phyloP scores from a whole-genome alignment of 495 filamentous ascomycete species.

The Thermochaetoides thermophila region DNA sequence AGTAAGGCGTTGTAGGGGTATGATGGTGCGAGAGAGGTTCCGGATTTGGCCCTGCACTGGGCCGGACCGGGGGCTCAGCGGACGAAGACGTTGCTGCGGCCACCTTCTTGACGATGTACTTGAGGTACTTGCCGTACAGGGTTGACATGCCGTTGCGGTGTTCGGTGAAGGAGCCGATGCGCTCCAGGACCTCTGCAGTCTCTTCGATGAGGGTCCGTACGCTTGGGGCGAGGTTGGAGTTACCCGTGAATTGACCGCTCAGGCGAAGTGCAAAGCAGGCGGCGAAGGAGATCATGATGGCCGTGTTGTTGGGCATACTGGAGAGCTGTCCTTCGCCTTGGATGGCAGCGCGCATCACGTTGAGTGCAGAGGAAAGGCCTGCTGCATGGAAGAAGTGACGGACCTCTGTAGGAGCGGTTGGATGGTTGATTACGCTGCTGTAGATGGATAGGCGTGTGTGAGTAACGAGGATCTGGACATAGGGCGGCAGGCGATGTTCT shows the following conservation, averaged over 20 bases:
- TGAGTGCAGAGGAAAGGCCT: slow-evolving; percentile 51
- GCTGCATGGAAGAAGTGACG: slow-evolving; percentile 57
- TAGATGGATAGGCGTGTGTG: slow-evolving; percentile 61
- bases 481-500: slow-evolving; percentile 51
- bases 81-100: slow-evolving; percentile 8
- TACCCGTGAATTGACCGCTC: slow-evolving; percentile 39
- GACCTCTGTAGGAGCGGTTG: slow-evolving; percentile 52
- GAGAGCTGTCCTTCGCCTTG: slow-evolving; percentile 54
- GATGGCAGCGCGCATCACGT: slow-evolving; percentile 58
- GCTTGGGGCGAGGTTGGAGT: slow-evolving; percentile 50
- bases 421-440: slow-evolving; percentile 58
- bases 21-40: slow-evolving; percentile 3
- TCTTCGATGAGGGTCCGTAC: slow-evolving; percentile 54
- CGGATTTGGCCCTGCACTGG: slow-evolving; percentile 1
- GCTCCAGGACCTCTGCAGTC: slow-evolving; percentile 50
- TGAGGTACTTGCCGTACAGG: slow-evolving; percentile 46
- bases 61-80: not conserved
- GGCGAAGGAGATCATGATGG: slow-evolving; percentile 64
- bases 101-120: slow-evolving; percentile 37
- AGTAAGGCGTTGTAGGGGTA: slow-evolving; percentile 2
- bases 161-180: slow-evolving; percentile 46
- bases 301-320: slow-evolving; percentile 66
- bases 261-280: slow-evolving; percentile 55
- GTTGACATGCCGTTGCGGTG: slow-evolving; percentile 50
- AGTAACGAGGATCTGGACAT: slow-evolving; percentile 60